These are phyloP conservation scores for Mortierella sp. DNA, from an alignment of 371 early-diverging fungal genomes.

Conservation along the genomic window DNA sequence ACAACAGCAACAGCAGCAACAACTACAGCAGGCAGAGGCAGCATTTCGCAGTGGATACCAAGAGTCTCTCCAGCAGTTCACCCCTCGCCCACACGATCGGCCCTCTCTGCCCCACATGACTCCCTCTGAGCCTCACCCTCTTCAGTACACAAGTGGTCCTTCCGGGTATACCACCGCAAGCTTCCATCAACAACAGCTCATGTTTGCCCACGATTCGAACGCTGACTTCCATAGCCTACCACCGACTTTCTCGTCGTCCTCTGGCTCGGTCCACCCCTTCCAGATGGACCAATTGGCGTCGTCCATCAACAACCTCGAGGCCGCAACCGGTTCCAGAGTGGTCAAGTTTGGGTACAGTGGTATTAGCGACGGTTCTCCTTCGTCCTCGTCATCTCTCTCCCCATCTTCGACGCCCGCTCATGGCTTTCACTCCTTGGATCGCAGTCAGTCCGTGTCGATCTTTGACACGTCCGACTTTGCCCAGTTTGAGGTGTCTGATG, in stretches of 20 bases:
- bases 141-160: conserved; percentile 8
- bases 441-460: conserved; percentile 17
- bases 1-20: conserved; percentile 1
- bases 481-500: conserved; percentile 32
- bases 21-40: conserved; percentile 1
- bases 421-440: background rate
- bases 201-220: conserved; percentile 5
- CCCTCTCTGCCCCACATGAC: conserved; percentile 10
- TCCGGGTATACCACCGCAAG: background rate
- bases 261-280: conserved; percentile 30
- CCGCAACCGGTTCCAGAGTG: conserved; percentile 20
- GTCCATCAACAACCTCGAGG: conserved; percentile 35
- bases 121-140: background rate
- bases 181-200: background rate
- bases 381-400: conserved; percentile 5
- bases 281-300: conserved; percentile 36
- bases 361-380: background rate
- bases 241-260: background rate
- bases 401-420: background rate
- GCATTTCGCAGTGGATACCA: background rate
- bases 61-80: conserved; percentile 11
- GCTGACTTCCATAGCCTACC: background rate
- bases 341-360: conserved; percentile 18
- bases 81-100: conserved; percentile 16
- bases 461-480: conserved; percentile 6